phyloP scores from a whole-genome alignment of 768 basidiomycete species.

The Scleroderma citrinum region DNA sequence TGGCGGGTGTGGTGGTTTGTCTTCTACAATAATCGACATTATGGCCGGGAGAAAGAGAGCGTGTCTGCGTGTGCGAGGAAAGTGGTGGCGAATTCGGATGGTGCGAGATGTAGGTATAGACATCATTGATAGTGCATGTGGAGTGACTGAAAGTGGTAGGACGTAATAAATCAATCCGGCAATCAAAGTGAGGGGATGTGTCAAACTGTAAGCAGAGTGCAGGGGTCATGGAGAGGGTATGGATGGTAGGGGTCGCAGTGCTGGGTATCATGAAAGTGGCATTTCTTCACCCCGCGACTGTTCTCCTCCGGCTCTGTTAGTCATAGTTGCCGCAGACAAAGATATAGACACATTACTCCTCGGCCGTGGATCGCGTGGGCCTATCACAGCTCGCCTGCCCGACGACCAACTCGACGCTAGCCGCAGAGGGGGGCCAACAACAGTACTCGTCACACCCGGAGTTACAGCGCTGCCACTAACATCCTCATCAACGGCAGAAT shows the following conservation, averaged over 20 bases:
- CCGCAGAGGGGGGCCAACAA: not conserved
- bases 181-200: too few relatives aligned
- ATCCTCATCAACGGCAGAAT: too few relatives aligned
- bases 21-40: not conserved
- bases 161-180: too few relatives aligned
- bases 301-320: not conserved
- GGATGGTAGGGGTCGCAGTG: too few relatives aligned
- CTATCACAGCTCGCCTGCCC: not conserved
- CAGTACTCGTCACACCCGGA: too few relatives aligned
- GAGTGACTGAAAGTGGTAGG: too few relatives aligned
- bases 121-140: too few relatives aligned
- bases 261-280: too few relatives aligned
- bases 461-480: too few relatives aligned
- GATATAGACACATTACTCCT: not conserved
- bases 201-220: too few relatives aligned
- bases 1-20: not conserved
- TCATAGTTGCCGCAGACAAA: not conserved
- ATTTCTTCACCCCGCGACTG: too few relatives aligned
- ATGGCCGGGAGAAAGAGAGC: not conserved
- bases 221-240: too few relatives aligned
- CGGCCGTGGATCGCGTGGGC: not conserved
- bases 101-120: not conserved
- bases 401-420: not conserved
- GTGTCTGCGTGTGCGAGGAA: not conserved
- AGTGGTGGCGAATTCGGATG: not conserved